phyloP scores from a whole-genome alignment of 2,329 filamentous ascomycete genomes.

The Endothia cerciana region DNA sequence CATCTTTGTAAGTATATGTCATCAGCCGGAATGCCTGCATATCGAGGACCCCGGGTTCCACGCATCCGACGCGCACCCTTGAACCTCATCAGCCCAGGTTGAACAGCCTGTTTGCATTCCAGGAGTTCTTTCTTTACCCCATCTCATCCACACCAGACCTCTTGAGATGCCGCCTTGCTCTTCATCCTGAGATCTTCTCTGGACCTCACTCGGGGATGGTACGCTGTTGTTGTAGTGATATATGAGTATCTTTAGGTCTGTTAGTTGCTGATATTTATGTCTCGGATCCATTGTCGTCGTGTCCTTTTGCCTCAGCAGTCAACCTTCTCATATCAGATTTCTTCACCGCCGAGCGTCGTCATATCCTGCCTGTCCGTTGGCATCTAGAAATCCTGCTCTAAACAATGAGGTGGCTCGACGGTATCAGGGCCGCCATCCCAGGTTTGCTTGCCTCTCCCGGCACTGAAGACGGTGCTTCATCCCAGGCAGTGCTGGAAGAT shows the following conservation, averaged over 20 bases:
- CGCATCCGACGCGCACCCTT: conserved; percentile 13
- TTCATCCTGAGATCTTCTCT: not conserved
- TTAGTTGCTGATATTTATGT: not conserved
- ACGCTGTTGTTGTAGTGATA: not conserved
- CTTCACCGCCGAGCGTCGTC: not conserved
- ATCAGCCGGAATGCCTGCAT: conserved; percentile 7
- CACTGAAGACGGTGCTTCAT: conserved; percentile 3
- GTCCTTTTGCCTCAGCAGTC: not conserved
- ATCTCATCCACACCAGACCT: not conserved
- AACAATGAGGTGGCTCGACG: conserved; percentile 29
- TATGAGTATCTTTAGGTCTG: not conserved
- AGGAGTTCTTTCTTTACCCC: not conserved
- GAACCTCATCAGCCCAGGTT: not conserved
- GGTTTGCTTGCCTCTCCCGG: conserved; percentile 25
- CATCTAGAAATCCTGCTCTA: too few relatives aligned
- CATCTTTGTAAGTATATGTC: not conserved
- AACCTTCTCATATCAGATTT: not conserved
- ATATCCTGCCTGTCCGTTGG: not conserved
- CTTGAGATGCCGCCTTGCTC: not conserved
- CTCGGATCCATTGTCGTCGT: not conserved
- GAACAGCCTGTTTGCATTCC: not conserved
- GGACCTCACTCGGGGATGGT: not conserved
- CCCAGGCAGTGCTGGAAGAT: conserved; percentile 24
- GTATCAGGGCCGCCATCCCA: conserved; percentile 26
- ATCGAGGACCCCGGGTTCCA: not conserved